Percentiles rank a stretch among this genome's conserved stretches.
phyloP scores from a whole-genome alignment of 2,329 filamentous ascomycete genomes.

The Fusarium albidum region DNA sequence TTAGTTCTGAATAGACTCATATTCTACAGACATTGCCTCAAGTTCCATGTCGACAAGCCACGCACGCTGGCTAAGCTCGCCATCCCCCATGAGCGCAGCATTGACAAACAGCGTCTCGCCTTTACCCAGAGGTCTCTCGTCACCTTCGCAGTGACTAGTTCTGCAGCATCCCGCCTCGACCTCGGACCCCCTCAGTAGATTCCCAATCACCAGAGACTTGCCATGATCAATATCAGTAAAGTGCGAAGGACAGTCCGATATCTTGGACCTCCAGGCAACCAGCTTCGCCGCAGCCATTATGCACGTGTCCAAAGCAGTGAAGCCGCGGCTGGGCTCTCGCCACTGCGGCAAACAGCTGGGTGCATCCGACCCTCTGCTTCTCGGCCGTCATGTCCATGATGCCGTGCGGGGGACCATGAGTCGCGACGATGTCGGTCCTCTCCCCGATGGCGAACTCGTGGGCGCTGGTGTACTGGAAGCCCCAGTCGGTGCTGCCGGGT shows the following conservation, averaged over 20 bases:
- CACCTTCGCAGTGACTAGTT: constrained; percentile 5
- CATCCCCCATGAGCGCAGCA: constrained; percentile 16
- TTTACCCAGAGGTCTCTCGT: not conserved
- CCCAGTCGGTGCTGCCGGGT: constrained; percentile 48
- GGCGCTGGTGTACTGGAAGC: constrained; percentile 52
- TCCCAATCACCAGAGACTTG: constrained; percentile 48
- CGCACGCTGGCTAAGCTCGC: not conserved
- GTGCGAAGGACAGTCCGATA: constrained; percentile 48
- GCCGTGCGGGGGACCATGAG: constrained; percentile 48
- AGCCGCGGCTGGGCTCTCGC: constrained; percentile 41
- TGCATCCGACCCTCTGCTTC: constrained; percentile 42
- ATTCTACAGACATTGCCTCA: too few species aligned
- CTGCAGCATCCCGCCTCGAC: constrained; percentile 23
- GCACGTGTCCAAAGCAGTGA: constrained; percentile 50
- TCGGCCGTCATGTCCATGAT: constrained; percentile 50
- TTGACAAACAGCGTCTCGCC: constrained; percentile 30
- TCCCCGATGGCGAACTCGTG: constrained; percentile 41
- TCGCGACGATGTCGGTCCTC: constrained; percentile 44
- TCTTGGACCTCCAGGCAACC: constrained; percentile 53
- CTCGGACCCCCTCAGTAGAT: constrained; percentile 27
- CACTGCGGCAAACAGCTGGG: constrained; percentile 43
- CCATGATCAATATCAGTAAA: constrained; percentile 59
- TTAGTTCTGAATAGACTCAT: too few species aligned
- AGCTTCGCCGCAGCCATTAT: constrained; percentile 50
- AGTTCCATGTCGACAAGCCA: constrained; percentile 28